Conservation (phyloP, 306 rosid genomes). For the Fragaria iinumae region DNA sequence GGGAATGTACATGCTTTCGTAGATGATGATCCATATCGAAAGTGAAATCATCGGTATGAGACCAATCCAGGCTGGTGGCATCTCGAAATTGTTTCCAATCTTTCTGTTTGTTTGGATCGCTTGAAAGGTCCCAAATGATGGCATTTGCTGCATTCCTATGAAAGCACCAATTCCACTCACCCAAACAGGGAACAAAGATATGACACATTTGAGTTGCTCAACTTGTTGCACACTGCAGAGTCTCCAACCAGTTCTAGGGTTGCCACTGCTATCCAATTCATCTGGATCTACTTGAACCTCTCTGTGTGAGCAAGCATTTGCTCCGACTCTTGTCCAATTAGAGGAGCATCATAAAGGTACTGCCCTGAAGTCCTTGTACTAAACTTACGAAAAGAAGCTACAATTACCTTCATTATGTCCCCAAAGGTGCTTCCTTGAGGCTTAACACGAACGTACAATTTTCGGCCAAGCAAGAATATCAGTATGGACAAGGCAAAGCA, state of each 20-base stretch:
- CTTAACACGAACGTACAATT: conserved; percentile 28
- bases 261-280: conserved; percentile 39
- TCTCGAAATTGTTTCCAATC: conserved; percentile 34
- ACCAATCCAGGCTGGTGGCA: conserved; percentile 71
- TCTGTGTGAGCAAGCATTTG: conserved; percentile 24
- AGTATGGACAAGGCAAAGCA: conserved; percentile 42
- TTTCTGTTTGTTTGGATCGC: conserved; percentile 47
- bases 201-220: conserved; percentile 48
- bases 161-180: conserved; percentile 47
- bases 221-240: conserved; percentile 53
- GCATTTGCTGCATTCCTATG: conserved; percentile 46
- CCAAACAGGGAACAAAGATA: conserved; percentile 48
- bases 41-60: conserved; percentile 50
- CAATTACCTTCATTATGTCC: conserved; percentile 38
- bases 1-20: conserved; percentile 45
- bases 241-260: conserved; percentile 38
- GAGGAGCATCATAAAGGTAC: conserved; percentile 32
- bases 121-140: conserved; percentile 56
- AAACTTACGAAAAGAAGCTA: conserved; percentile 36
- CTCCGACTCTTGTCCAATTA: conserved; percentile 16
- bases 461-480: conserved; percentile 39
- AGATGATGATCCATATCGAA: conserved; percentile 48
- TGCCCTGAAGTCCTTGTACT: conserved; percentile 18
- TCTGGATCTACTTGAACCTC: conserved; percentile 34
- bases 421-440: conserved; percentile 46